phyloP scores from a whole-genome alignment of 306 rosid genomes.

The Gillenia trifoliata region DNA sequence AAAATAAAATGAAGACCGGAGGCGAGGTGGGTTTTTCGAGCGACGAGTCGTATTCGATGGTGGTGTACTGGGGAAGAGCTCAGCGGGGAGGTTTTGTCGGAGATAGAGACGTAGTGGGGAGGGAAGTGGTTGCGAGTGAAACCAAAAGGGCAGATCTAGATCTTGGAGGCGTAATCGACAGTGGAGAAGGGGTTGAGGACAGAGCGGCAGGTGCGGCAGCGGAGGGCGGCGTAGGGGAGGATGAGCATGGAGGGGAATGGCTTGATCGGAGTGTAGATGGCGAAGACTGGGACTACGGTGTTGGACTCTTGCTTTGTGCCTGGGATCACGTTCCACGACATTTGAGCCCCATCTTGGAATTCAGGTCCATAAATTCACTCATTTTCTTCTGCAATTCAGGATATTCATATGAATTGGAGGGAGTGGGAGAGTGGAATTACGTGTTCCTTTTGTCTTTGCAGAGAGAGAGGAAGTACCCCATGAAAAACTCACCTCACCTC shows the following conservation, averaged over 20 bases:
- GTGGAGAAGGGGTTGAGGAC: slow-evolving; percentile 87
- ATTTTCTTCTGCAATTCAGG: slow-evolving; percentile 12
- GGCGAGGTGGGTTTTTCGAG: slow-evolving; percentile 31
- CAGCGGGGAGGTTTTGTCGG: slow-evolving; percentile 94
- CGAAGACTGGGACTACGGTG: slow-evolving; percentile 78
- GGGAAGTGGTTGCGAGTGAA: slow-evolving; percentile 93
- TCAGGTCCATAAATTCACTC: slow-evolving; percentile 93
- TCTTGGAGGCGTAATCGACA: slow-evolving; percentile 90
- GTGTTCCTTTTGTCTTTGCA: neutral
- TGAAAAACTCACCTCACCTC: too few relatives aligned
- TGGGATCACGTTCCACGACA: slow-evolving; percentile 97
- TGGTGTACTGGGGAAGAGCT: slow-evolving; percentile 87
- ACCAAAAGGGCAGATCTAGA: slow-evolving; percentile 98
- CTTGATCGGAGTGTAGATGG: slow-evolving; percentile 76
- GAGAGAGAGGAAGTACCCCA: too few relatives aligned
- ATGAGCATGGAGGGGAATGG: slow-evolving; percentile 62
- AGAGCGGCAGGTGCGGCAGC: slow-evolving; percentile 92
- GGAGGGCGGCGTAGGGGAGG: slow-evolving; percentile 74
- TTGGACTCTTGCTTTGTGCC: slow-evolving; percentile 78
- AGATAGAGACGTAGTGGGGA: slow-evolving; percentile 70
- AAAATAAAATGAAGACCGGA: slow-evolving; percentile 73
- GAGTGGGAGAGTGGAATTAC: neutral
- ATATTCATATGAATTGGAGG: neutral
- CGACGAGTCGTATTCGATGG: slow-evolving; percentile 66
- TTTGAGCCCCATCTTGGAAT: slow-evolving; percentile 88